Evolutionary conservation across 495 filamentous ascomycete species (phyloP).

Genomic region (Paragyromitra xinjiangensis): DNA sequence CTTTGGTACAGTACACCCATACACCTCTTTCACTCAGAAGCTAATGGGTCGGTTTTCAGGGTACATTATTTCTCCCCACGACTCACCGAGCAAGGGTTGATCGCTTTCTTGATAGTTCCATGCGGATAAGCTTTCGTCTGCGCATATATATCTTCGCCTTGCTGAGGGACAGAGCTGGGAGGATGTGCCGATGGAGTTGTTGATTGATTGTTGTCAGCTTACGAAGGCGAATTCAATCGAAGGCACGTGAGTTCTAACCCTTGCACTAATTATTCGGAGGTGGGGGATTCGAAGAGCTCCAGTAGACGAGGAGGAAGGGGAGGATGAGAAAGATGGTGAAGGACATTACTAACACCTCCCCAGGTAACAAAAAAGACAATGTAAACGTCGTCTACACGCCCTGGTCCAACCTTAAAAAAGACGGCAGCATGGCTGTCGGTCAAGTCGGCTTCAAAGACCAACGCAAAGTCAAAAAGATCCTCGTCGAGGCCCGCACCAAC

Average conservation of each 20-base stretch:
- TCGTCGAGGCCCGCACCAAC: conserved; percentile 81
- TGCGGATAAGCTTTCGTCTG: conserved; percentile 95
- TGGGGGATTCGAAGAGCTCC: no score
- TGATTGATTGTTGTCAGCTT: conserved; percentile 89
- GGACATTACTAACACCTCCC: not conserved
- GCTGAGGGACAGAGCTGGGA: conserved; percentile 87
- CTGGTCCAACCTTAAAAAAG: conserved; percentile 95
- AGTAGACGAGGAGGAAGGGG: not conserved
- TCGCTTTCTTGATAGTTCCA: conserved; percentile 72
- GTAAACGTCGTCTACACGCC: conserved; percentile 96
- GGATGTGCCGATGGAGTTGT: conserved; percentile 73
- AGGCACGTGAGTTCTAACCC: conserved; percentile 63
- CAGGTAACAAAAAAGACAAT: conserved; percentile 99
- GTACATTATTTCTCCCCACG: conserved; percentile 14
- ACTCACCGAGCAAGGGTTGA: not conserved
- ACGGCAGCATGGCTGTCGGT: conserved; percentile 93
- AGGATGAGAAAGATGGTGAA: not conserved
- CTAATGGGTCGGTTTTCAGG: conserved; percentile 32
- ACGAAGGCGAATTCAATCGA: conserved; percentile 99
- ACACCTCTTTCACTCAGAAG: not conserved
- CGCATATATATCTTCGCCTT: conserved; percentile 92
- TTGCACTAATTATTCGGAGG: not conserved
- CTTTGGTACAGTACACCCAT: conserved; percentile 72
- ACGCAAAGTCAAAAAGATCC: conserved; percentile 81
- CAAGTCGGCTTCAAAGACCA: conserved; percentile 94